Evolutionary conservation across 306 rosid genomes (phyloP).

Genomic region (Castanopsis chinensis): DNA sequence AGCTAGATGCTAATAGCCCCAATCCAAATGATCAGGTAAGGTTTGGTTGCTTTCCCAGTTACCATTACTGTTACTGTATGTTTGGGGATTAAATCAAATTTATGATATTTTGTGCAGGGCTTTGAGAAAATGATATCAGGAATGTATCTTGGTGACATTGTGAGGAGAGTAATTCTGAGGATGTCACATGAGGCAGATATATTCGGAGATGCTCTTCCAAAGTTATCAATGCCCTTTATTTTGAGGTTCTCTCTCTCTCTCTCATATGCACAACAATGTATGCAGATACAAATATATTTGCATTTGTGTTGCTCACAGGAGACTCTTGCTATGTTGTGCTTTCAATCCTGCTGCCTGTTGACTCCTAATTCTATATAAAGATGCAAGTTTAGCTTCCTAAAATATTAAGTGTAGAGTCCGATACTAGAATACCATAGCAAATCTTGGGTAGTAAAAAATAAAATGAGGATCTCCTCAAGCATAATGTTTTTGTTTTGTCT

Average conservation of each 20-base stretch:
- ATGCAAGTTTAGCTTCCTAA: neutral
- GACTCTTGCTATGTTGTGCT: neutral
- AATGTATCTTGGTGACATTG: slow-evolving; percentile 92
- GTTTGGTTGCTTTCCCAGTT: slow-evolving; percentile 1
- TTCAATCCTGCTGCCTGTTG: neutral
- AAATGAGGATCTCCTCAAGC: neutral
- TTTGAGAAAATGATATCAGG: slow-evolving; percentile 97
- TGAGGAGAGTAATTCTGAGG: slow-evolving; percentile 81
- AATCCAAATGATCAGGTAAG: slow-evolving; percentile 89
- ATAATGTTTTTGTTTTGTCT: neutral
- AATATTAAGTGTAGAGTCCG: neutral
- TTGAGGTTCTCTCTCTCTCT: slow-evolving; percentile 50
- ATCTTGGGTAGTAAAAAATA: neutral
- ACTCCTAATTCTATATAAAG: neutral
- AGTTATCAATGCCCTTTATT: slow-evolving; percentile 57
- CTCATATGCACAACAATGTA: neutral
- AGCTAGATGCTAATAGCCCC: slow-evolving; percentile 84
- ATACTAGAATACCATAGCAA: neutral
- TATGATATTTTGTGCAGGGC: slow-evolving; percentile 55
- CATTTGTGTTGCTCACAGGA: neutral
- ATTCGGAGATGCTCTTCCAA: slow-evolving; percentile 61
- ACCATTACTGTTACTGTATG: slow-evolving; percentile 5
- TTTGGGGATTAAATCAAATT: slow-evolving; percentile 20
- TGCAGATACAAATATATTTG: neutral
- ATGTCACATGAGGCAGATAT: slow-evolving; percentile 72